Base-by-base conservation (phyloP, 2,329 filamentous ascomycete genomes). In the Scedosporium apiospermum region DNA sequence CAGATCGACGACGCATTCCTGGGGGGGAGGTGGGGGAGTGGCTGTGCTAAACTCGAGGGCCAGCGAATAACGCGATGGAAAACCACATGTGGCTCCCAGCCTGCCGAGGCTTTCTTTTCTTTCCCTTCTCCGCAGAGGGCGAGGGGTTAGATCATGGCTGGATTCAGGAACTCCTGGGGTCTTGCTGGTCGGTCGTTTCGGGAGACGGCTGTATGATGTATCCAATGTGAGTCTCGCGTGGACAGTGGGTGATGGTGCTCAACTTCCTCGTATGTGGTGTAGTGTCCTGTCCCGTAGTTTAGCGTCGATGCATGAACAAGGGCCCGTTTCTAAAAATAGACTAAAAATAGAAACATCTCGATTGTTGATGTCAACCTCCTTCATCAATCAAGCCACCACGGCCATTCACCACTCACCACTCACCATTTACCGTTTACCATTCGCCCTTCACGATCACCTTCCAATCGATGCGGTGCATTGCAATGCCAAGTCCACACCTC, bases 321-420 rank as follows among this genome's bases (percentile, higher is more conserved):
- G 30, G 30, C 30, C 30, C 16, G 42, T 34, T 34, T 34, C 61
- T 62, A 62, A 62, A 62, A 62, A 62, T 62, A 62, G 34, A 46
- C 59, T 49, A 62, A 62, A 62, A 58, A 62, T 62, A 62, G 61
- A 41, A 58, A 60, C 58, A 38, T n/a, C 44, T 49, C 10, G 14
- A n/a, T n/a, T n/a, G n/a, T 49, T 21, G 16, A n/a, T 9, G 30
- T 34, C n/a, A 27, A 53, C 18, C 49, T 53, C 18, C 49, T 27
- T n/a, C n/a, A 46, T n/a, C 23, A 21, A 30, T 30, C 27, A 30
- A 30, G 27, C 27, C 27, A 30, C 27, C 3, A 9, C 30, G 6
- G 30, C 30, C 5, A 23, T 23, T 23, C n/a, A n/a, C n/a, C n/a
- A n/a, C n/a, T 23, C 23, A 34, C 30, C 30, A 34, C 6, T 34